Conservation (phyloP, 1,284 basidiomycete genomes). For the Irpex sp. region DNA sequence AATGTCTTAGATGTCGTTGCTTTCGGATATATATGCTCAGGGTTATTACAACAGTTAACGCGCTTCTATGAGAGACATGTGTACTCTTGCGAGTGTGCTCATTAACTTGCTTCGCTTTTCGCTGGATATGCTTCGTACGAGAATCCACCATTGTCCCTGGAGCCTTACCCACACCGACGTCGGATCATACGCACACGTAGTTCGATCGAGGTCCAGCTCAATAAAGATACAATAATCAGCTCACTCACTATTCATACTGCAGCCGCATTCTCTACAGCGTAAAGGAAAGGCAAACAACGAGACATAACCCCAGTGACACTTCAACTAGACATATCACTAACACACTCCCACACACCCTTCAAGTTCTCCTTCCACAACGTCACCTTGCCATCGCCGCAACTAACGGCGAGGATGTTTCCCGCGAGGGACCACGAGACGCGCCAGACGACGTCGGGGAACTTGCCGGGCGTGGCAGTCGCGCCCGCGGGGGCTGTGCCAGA, state of each 20-base stretch:
- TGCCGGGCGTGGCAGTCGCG: conserved; percentile 47
- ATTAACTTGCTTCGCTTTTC: too few species aligned
- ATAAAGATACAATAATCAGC: conserved; percentile 2
- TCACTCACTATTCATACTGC: background rate
- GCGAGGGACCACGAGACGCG: conserved; percentile 96
- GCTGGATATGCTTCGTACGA: too few species aligned
- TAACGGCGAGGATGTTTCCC: conserved; percentile 95
- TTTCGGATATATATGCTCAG: background rate
- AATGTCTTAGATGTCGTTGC: background rate
- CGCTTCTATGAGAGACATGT: too few species aligned
- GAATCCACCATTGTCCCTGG: too few species aligned
- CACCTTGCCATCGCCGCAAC: conserved; percentile 97
- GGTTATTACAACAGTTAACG: too few species aligned
- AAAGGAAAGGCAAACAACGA: background rate
- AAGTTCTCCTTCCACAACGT: conserved; percentile 98
- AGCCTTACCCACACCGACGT: too few species aligned
- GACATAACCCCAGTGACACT: background rate
- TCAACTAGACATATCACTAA: conserved; percentile 88
- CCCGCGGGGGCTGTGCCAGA: conserved; percentile 46
- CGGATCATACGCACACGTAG: too few species aligned
- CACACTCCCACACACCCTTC: conserved; percentile 93
- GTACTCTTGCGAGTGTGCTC: too few species aligned
- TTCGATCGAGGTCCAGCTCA: too few species aligned
- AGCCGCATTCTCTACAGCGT: too few species aligned
- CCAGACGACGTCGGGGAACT: conserved; percentile 97